Base-by-base conservation (phyloP, 805 yeast species). In the Teunomyces gatunensis region DNA sequence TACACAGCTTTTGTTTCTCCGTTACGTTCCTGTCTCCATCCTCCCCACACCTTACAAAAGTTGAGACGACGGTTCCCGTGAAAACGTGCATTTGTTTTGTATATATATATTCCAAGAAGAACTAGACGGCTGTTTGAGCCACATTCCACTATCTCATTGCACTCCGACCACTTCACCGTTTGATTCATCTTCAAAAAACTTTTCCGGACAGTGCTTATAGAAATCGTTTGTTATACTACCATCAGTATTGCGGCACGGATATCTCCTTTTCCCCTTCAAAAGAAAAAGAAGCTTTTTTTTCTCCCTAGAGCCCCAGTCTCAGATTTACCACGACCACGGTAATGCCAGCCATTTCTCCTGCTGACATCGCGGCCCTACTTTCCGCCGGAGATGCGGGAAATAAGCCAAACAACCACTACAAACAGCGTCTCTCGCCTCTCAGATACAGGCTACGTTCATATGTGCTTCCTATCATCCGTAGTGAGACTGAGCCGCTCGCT, bases 381-480 rank as follows among this genome's bases (percentile, higher is more conserved):
- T 47, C 52, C 11, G 51, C 48, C 21, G 52, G 54, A 10, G 96
- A 89, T 61, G 91, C 96, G 0, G 97, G 97, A 0, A 83, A 85
- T 52, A 79, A 78, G 55, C 77, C 86, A 2, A 73, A 73, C 34
- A 80, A 80, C 45, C 92, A 83, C 58, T 92, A 91, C 68, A 73
- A 75, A 56, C 54, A 73, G 5, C 69, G 75, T 30, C 74, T 91
- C 67, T 70, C 85, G 3, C 76, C 81, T 0, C 42, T 75, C 49
- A 68, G 94, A 41, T 85, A 72, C 60, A 58, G 60, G 10, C 53
- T 84, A 43, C 77, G 98, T 44, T 63, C 74, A 25, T 49, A 56
- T 47, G 60, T 88, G 25, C 64, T 84, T 33, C 85, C 85, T 0
- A 54, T 74, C 13, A 76, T 91, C 5, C 73, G 85, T 25, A 57